A percentile compares a stretch with the other conserved stretches of the same genome.
These are phyloP conservation scores for Papiliotrema nemorosa DNA, from an alignment of 1,284 basidiomycete genomes.

Conservation along the genomic window DNA sequence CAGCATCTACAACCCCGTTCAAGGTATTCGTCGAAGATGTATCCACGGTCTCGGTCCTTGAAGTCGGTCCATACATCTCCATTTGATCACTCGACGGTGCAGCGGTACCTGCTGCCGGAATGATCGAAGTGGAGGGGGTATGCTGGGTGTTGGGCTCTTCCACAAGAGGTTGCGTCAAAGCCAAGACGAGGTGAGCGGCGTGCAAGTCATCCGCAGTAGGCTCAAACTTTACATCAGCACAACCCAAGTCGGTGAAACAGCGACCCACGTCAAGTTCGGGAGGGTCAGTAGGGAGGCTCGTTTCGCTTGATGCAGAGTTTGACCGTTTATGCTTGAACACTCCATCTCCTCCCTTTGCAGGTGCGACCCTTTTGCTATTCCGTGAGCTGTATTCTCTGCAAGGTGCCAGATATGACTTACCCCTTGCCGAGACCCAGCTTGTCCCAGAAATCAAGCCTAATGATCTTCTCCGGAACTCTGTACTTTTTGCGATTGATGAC, in stretches of 20 bases:
- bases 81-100: no score
- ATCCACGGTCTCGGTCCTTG: no score
- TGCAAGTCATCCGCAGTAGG: constrained; percentile 27
- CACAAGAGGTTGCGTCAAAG: not conserved
- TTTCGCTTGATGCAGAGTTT: no score
- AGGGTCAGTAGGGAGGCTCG: no score
- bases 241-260: not conserved
- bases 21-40: no score
- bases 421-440: constrained; percentile 56
- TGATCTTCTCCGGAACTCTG: constrained; percentile 87
- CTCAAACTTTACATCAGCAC: not conserved
- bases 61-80: no score
- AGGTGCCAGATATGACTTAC: constrained; percentile 2
- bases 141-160: no score
- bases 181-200: constrained; percentile 28
- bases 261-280: no score
- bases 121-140: no score
- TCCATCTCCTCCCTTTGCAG: not conserved
- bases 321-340: constrained; percentile 1
- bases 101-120: no score
- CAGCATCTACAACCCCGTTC: no score
- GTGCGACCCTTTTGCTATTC: not conserved
- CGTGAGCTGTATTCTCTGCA: not conserved
- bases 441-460: constrained; percentile 93
- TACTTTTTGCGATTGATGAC: constrained; percentile 66